Percentiles rank a stretch among this genome's conserved stretches.
phyloP scores from a whole-genome alignment of 2,329 filamentous ascomycete species.

The Graphilbum sp. region DNA sequence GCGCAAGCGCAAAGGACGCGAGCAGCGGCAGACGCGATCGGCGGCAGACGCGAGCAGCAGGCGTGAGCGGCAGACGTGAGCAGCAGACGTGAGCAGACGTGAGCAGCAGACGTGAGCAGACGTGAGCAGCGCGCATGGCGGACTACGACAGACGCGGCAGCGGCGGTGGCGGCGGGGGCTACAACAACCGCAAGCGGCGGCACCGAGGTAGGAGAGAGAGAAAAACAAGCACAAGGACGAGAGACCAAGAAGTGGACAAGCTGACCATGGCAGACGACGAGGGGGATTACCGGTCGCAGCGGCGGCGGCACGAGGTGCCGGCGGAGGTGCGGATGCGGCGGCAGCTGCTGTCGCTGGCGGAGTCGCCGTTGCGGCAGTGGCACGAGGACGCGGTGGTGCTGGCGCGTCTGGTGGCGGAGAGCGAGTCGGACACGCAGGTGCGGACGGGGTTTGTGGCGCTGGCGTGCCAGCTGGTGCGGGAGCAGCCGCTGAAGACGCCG shows the following conservation, averaged over 20 bases:
- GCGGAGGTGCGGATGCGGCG: slow-evolving; percentile 56
- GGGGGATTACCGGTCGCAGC: slow-evolving; percentile 58
- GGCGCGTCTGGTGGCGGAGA: slow-evolving; percentile 61
- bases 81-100: no score
- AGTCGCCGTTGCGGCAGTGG: slow-evolving; percentile 62
- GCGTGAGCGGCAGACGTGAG: no score
- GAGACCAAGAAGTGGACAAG: slow-evolving; percentile 2
- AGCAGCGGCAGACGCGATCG: no score
- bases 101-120: no score
- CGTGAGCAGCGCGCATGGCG: no score
- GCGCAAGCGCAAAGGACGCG: no score
- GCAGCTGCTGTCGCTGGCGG: slow-evolving; percentile 65
- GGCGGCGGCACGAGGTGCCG: slow-evolving; percentile 55
- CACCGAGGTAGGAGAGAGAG: slow-evolving; percentile 50
- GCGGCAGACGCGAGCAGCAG: no score
- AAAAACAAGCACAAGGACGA: neutral
- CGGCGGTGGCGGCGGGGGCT: slow-evolving; percentile 22
- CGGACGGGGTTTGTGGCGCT: slow-evolving; percentile 58
- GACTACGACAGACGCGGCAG: slow-evolving; percentile 37
- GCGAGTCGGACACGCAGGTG: slow-evolving; percentile 62
- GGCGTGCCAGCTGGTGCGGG: slow-evolving; percentile 58
- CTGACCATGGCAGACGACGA: slow-evolving; percentile 36
- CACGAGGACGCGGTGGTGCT: slow-evolving; percentile 64
- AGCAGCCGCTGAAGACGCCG: slow-evolving; percentile 96
- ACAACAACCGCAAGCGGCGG: slow-evolving; percentile 50